Conservation (phyloP, 1,284 basidiomycete genomes). For the Schizophyllum amplum region DNA sequence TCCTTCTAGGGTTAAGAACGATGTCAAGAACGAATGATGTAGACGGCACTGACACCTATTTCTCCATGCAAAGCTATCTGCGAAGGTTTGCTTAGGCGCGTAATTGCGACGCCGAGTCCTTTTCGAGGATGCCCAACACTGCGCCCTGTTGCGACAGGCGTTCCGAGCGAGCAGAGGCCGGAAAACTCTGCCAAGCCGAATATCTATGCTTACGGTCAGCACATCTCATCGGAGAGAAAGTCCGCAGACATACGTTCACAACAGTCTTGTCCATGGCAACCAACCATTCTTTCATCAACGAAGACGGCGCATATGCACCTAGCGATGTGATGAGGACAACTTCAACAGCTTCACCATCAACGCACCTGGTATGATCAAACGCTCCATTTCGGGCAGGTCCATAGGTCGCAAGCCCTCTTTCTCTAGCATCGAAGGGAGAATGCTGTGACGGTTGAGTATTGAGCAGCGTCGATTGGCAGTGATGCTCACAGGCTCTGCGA, state of each 20-base stretch:
- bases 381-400: background rate
- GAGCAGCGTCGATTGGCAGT: background rate
- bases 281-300: background rate
- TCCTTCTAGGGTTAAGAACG: background rate
- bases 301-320: background rate
- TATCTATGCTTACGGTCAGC: background rate
- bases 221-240: background rate
- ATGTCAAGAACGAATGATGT: conserved; percentile 4
- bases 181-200: background rate
- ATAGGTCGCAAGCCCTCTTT: background rate
- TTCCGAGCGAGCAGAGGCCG: background rate
- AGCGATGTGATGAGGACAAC: background rate
- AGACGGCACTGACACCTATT: conserved; percentile 2
- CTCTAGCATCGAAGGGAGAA: background rate
- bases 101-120: background rate
- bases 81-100: background rate
- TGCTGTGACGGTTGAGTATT: background rate
- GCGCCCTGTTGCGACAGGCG: background rate
- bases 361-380: background rate
- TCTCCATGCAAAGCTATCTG: conserved; percentile 4
- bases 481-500: background rate
- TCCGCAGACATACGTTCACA: background rate
- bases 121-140: background rate
- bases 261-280: background rate
- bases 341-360: background rate